phyloP scores from a whole-genome alignment of 441 rosid species.

The Daphne laureola region DNA sequence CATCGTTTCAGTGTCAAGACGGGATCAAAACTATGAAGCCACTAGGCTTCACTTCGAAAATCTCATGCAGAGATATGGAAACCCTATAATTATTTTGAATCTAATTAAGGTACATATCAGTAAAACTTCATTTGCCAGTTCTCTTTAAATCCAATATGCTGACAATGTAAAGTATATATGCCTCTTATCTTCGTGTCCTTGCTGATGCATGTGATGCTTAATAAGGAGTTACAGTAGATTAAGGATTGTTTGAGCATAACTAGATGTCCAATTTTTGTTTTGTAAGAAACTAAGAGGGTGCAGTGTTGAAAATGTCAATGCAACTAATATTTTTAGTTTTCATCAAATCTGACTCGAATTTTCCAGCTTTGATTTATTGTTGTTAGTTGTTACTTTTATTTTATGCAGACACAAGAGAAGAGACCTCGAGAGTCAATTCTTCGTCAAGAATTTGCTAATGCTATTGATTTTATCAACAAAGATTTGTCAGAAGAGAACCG shows the following conservation, averaged over 20 bases:
- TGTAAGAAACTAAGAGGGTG: neutral
- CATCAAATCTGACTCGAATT: too few species aligned
- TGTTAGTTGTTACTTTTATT: conserved; percentile 14
- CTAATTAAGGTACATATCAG: conserved; percentile 70
- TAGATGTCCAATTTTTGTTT: neutral
- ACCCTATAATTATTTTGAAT: conserved; percentile 88
- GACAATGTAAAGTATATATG: too few species aligned
- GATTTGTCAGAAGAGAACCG: conserved; percentile 71
- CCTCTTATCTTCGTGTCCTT: too few species aligned
- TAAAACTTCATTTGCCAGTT: too few species aligned
- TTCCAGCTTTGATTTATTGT: conserved; percentile 1
- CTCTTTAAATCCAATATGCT: too few species aligned
- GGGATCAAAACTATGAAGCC: conserved; percentile 87
- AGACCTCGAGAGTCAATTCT: conserved; percentile 96
- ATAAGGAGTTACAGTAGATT: too few species aligned
- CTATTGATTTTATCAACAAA: conserved; percentile 82
- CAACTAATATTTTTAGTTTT: neutral
- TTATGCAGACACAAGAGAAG: conserved; percentile 70
- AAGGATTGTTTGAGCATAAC: too few species aligned
- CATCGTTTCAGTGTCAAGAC: conserved; percentile 59
- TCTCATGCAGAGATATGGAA: conserved; percentile 91
- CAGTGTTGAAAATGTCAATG: too few species aligned
- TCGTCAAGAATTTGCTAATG: conserved; percentile 89
- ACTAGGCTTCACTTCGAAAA: conserved; percentile 92
- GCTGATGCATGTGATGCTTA: too few species aligned